Evolutionary conservation across 2,329 filamentous ascomycete species (phyloP), one percentile per base, ranked within the genome.

Genomic region (Pseudogymnoascus sp.): DNA sequence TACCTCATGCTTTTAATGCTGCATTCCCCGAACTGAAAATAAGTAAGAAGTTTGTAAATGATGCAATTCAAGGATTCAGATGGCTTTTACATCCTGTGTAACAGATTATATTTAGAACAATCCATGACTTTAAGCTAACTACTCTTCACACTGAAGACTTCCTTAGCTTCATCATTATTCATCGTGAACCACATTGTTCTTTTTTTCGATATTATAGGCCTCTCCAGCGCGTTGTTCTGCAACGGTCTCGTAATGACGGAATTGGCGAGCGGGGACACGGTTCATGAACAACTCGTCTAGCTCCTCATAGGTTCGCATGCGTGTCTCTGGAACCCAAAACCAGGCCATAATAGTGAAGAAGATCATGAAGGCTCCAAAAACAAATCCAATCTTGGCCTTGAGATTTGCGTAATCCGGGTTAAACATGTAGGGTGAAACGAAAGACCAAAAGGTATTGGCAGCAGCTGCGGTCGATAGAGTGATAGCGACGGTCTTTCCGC

Each of bases 381-480:
- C 68, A 58, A 79, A 79, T 0, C 71, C 70, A 0, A 75, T 75
- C 66, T 78, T 78, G 1, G 73, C 75, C 6, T 74, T 74, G 0
- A 79, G 69, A 14, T 76, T 74, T 0, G 70, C 70, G 55, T 74
- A 65, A 65, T 75, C 71, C 0, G 74, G 73, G 60, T 75, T 76
- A 63, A 76, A 74, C 1, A 76, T 63, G 22, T 74, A 73, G 0
- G 75, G 74, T 5, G 77, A 64, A 2, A 75, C 72, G 62, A 77
- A 75, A 2, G 65, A 67, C 74, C 72, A 75, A 22, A 64, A 65
- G 22, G 64, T 66, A 33, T 64, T 64, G 55, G 62, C 23, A 33
- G 62, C 60, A 22, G 62, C 66, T 23, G 67, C 66, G 23, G 63
- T 41, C 4, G 65, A 64, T 19, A 64, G 59, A 16, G 63, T 64